Percentiles rank a stretch among this genome's conserved stretches.
phyloP scores from a whole-genome alignment of 2,329 filamentous ascomycete species.

The Stachybotrys chartarum region DNA sequence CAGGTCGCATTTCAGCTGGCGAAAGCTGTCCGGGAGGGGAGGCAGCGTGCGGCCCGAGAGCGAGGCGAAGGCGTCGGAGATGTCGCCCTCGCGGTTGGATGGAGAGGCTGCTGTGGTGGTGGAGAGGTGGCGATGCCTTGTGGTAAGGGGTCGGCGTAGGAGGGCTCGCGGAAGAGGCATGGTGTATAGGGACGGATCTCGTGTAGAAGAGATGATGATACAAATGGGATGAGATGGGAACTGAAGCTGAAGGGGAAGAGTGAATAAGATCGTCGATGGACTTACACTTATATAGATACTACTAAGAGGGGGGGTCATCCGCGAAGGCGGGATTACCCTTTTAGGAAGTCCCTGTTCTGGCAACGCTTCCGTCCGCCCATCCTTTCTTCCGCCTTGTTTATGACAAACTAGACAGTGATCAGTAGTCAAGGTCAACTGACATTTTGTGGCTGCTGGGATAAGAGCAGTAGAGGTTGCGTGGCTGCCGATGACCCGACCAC shows the following conservation, averaged over 20 bases:
- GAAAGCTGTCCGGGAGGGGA: conserved; percentile 48
- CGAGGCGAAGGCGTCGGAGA: conserved; percentile 55
- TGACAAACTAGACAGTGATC: too few relatives aligned
- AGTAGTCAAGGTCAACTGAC: too few relatives aligned
- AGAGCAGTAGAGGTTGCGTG: too few relatives aligned
- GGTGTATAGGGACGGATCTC: background rate
- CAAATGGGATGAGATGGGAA: background rate
- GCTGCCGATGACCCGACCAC: too few relatives aligned
- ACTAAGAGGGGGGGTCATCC: background rate
- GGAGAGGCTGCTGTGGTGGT: conserved; percentile 7
- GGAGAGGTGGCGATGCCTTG: conserved; percentile 8
- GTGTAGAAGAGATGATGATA: background rate
- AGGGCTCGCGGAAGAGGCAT: background rate
- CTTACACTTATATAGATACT: background rate
- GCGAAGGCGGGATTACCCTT: conserved; percentile 14
- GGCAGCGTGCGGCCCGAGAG: conserved; percentile 38
- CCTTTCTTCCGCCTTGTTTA: background rate
- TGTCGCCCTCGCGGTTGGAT: conserved; percentile 50
- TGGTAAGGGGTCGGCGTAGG: background rate
- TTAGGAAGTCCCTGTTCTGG: conserved; percentile 17
- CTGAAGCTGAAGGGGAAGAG: background rate
- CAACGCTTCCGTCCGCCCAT: conserved; percentile 3
- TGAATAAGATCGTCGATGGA: background rate
- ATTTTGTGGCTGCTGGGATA: too few relatives aligned
- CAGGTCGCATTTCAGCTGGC: conserved; percentile 47